phyloP scores from a whole-genome alignment of 257 asterid species.

The Pogostemon cablin region DNA sequence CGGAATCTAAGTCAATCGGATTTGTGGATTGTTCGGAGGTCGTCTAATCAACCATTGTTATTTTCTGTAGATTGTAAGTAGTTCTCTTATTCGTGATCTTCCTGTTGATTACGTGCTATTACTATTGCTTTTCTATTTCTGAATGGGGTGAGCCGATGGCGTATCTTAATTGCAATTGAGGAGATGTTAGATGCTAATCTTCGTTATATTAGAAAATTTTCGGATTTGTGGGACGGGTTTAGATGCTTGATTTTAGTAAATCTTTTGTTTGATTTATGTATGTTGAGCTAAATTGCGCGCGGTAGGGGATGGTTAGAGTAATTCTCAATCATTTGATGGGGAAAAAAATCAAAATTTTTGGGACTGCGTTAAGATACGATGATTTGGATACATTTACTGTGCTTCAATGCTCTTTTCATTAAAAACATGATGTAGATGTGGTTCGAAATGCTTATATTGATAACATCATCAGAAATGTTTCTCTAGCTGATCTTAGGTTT shows the following conservation, averaged over 20 bases:
- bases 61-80: slow-evolving; percentile 39
- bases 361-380: neutral
- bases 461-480: neutral
- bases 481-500: neutral
- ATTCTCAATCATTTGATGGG: neutral
- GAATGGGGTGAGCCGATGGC: neutral
- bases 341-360: neutral
- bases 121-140: neutral
- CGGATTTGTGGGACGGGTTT: neutral
- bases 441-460: slow-evolving; percentile 1
- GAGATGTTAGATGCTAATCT: neutral
- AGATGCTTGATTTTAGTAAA: neutral
- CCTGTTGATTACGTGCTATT: neutral
- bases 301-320: neutral
- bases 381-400: neutral
- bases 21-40: slow-evolving; percentile 49
- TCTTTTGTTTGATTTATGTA: neutral
- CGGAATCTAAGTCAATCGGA: slow-evolving; percentile 46
- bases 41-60: slow-evolving; percentile 3
- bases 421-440: neutral
- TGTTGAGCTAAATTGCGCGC: neutral
- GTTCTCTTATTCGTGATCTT: neutral
- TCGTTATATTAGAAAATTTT: neutral
- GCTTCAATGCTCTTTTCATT: neutral
- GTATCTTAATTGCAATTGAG: neutral